Evolutionary conservation across 2,329 filamentous ascomycete genomes (phyloP), one percentile per base, ranked within the genome.

Genomic region (Myotisia sp.): DNA sequence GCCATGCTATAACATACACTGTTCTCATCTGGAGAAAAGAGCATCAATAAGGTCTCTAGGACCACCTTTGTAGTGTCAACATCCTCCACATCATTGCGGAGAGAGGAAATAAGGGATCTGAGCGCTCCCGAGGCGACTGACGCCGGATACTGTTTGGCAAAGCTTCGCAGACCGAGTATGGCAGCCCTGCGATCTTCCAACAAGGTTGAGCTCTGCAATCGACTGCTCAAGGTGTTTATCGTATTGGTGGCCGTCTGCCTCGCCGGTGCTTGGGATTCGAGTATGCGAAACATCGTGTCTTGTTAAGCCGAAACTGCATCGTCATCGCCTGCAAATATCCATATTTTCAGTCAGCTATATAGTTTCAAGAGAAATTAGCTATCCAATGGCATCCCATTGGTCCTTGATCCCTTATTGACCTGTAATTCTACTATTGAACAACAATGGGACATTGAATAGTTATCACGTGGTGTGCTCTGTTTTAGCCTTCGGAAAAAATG

Each of bases 181-280:
- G 90, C 86, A 37, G 84, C 86, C 42, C 90, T 77, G 35, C 92
- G 79, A 57, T 98, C 92, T 61, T 98, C 90, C 26, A 98, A 72
- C 10, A 98, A 70, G 1, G 85, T 94, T 28, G 86, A 84, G 45
- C 82, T 93, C 52, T 78, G 75, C 24, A 98, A 72, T 37, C 90
- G 81, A 50, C 77, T 78, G 59, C 85, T 92, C 40, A 95, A 68
- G 26, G 86, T 81, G 42, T 78, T 80, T 56, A 98, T 98, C 26
- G 90, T 94, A 54, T 93, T 85, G 52, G 82, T 79, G 47, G 87
- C 90, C 51, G 84, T 92, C 70, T 98, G 90, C 68, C 92, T 90
- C 54, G 85, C 84, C 48, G 90, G 90, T 52, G 84, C 81, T 60
- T 79, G 71, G 48, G 70, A 69, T 55, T 74, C 70, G 48, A 76